A percentile compares a stretch with the other conserved stretches of the same genome.
Conservation (phyloP, 192 early-diverging fungal genomes). For the Backusella mclennaniae region DNA sequence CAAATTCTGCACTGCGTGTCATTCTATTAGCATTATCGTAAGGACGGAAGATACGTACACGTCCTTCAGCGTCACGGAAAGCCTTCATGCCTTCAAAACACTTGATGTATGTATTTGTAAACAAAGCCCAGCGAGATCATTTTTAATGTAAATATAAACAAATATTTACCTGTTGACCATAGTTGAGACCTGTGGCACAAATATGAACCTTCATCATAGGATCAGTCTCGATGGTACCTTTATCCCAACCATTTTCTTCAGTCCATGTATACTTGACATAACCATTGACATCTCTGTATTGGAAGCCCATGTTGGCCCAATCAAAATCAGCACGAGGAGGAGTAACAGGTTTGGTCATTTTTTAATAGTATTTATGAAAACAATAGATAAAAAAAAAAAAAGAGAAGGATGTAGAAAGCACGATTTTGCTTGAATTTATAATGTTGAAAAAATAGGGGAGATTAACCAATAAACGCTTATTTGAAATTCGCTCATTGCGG, state of each 20-base stretch:
- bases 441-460: not conserved
- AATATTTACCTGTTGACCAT: slow-evolving; percentile 64
- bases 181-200: slow-evolving; percentile 65
- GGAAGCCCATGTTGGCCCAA: slow-evolving; percentile 69
- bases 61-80: slow-evolving; percentile 65
- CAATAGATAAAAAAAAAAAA: not conserved
- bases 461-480: not conserved
- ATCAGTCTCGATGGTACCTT: slow-evolving; percentile 53
- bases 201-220: slow-evolving; percentile 62
- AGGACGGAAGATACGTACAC: slow-evolving; percentile 71
- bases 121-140: not conserved
- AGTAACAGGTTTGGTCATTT: slow-evolving; percentile 11
- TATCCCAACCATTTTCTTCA: slow-evolving; percentile 57
- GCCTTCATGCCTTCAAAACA: slow-evolving; percentile 86
- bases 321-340: slow-evolving; percentile 49
- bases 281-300: slow-evolving; percentile 60
- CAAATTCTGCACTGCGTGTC: slow-evolving; percentile 49
- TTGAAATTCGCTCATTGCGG: slow-evolving; percentile 6
- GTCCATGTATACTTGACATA: slow-evolving; percentile 64
- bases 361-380: not conserved
- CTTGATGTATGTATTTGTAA: slow-evolving; percentile 20
- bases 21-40: slow-evolving; percentile 66
- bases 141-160: not conserved
- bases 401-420: not conserved
- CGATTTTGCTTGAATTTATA: not conserved